Base-by-base conservation (phyloP, 75 land plant species). In the Isoetes taiwanensis region DNA sequence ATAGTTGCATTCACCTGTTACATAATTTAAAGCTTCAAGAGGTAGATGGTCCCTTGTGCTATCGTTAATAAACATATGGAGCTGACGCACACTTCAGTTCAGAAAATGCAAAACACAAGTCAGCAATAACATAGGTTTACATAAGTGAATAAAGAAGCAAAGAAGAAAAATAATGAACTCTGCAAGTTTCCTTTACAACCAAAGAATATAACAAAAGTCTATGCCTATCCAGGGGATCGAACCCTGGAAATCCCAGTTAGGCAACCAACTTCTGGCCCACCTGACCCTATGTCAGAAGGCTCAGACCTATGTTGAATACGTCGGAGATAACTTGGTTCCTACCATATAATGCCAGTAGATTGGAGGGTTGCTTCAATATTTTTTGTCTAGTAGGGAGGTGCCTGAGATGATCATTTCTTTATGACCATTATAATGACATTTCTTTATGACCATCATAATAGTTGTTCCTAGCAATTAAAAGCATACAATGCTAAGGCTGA, bases 1-100 rank as follows among this genome's bases (percentile, higher is more conserved):
- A 59, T 65, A 71, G 31, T 71, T 71, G 46, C 74, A 71, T 31
- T 71, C 74, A 0, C 74, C 74, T 30, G 74, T 71, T 6, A 71
- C 74, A 40, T 71, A 71, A 16, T 64, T 71, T 20, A 71, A 33
- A 30, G 74, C 74, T 30, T 71, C 71, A 2, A 65, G 56, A 26
- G 74, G 74, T 34, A 71, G 70, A 10, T 66, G 52, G 17, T 58
- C 69, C 39, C 52, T 54, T 12, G 63, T 71, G 54, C 63, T 61
- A 24, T 71, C 64, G 28, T 64, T 53, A 2, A 71, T 65, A 9
- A 71, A 65, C 74, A 71, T 71, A 37, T 71, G 68, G n/a, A 71
- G 69, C n/a, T 71, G 74, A 1, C 74, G 48, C 24, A 71, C 74
- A 41, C 74, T 71, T 43, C 20, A 55, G 14, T 9, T 9, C 14